Evolutionary conservation across 2,329 filamentous ascomycete genomes (phyloP), one percentile per base, ranked within the genome.

Genomic region (Ceratocystis lukuohia): DNA sequence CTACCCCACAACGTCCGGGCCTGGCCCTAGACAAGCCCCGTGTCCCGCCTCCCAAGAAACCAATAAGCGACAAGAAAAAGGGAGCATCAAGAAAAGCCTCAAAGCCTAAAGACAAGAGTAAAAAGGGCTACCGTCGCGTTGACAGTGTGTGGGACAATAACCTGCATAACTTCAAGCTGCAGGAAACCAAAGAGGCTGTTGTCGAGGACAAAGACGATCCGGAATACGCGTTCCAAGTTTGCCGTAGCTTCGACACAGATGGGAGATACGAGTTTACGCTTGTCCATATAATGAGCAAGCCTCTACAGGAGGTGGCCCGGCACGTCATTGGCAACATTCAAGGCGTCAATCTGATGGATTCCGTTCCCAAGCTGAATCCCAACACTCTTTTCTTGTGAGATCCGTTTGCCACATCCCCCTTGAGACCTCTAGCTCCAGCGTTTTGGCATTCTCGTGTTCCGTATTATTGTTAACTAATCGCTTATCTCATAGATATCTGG

Each of bases 211-310:
- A n/a, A 12, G 25, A n/a, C 22, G 25, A 63, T 30, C 10, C 15
- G 15, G 61, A 46, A 25, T 50, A 46, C n/a, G 61, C 61, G 22
- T 63, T 63, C 22, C 37, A 28, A 7, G n/a, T 63, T 22, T 37
- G 37, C 20, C 61, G 61, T 33, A 46, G 4, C 5, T 48, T 63
- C 20, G 22, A 63, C 61, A 46, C 22, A 10, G 88, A 94, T 70
- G 89, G 90, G 69, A 91, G 91, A 71, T 92, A 89, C 71, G 80
- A 84, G 71, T 72, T 74, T 72, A 91, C 91, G 0, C 77, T 86
- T 15, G 84, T 96, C 62, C 90, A 96, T 70, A 88, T 96, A 75
- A 94, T 92, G 76, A 94, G 89, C 73, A 91, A 91, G 70, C 76
- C 84, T 17, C 79, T 96, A 2, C 86, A 87, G 6, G 85, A 91